Base-by-base conservation (phyloP, 2,329 filamentous ascomycete genomes). In the Pyricularia sp. region DNA sequence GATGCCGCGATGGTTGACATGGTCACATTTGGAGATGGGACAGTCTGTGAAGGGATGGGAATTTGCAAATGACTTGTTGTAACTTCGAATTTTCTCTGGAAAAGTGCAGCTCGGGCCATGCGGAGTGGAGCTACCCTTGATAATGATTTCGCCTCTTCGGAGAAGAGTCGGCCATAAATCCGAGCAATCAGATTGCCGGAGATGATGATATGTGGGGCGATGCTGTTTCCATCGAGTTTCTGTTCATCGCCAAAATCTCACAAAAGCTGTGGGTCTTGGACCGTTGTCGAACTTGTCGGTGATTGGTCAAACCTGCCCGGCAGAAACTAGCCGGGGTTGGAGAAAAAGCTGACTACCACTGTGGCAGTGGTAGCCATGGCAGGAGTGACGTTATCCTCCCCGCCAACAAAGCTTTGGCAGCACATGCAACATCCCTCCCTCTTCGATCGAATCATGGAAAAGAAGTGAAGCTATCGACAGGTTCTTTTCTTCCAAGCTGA, bases 1-100 rank as follows among this genome's bases (percentile, higher is more conserved):
- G 83, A 82, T 67, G 89, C 86, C 76, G 88, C 82, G 74, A 87
- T 76, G 73, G 80, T 85, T 70, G 85, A 81, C 88, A 90, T 89
- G 24, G 24, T 33, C 59, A 24, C 57, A 40, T 62, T 55, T 53
- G 49, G 26, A 7, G 28, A 62, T 62, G 61, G 35, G 40, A 22
- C 24, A 28, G 22, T 49, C 40, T 22, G 19, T 30, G 35, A 62
- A 62, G 49, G 22, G 35, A 40, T 62, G 35, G 33, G n/a, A 22
- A 19, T 62, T 19, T 22, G 13, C 33, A 28, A 44, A 35, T 44
- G 35, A n/a, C 31, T 62, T 40, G 22, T 44, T 49, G 13, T 4
- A 26, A 26, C 26, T 40, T 16, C 12, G 61, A 57, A 63, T 63
- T 53, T 63, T 62, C 31, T 61, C 19, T 33, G 59, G 28, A n/a